phyloP scores from a whole-genome alignment of 75 land plant species.

The Ceratopteris richardii region DNA sequence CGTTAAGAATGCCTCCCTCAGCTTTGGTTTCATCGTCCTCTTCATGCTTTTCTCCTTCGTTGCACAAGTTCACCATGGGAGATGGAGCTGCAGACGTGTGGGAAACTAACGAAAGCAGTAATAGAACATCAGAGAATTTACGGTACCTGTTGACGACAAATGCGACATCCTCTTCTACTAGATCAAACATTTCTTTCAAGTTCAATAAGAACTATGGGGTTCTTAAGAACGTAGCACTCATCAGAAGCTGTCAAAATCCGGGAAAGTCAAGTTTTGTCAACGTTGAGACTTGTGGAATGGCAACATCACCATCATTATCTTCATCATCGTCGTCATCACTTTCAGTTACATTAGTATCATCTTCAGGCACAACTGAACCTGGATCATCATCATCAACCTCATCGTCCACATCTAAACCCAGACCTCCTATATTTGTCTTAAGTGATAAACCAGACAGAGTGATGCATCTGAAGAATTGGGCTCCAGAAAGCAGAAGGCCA shows the following conservation, averaged over 20 bases:
- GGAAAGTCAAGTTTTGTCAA: no score
- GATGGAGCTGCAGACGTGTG: no score
- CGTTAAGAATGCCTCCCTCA: not conserved
- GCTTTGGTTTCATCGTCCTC: not conserved
- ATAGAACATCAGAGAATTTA: no score
- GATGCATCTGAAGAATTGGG: conserved; percentile 6
- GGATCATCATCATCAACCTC: not conserved
- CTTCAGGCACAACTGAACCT: not conserved
- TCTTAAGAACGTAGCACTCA: not conserved
- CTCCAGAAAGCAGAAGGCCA: conserved; percentile 5
- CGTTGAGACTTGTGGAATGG: not conserved
- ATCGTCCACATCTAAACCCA: not conserved
- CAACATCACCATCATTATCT: not conserved
- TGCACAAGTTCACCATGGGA: no score
- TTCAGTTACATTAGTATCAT: not conserved
- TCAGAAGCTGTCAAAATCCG: not conserved
- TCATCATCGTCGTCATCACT: not conserved
- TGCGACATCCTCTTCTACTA: no score
- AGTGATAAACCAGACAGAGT: conserved; percentile 73
- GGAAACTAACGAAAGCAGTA: no score
- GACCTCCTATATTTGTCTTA: conserved; percentile 40
- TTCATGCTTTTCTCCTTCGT: not conserved
- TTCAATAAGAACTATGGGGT: no score
- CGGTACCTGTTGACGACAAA: no score
- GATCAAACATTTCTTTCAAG: no score